phyloP scores from a whole-genome alignment of 257 asterid species.

The Leptodermis oblonga region DNA sequence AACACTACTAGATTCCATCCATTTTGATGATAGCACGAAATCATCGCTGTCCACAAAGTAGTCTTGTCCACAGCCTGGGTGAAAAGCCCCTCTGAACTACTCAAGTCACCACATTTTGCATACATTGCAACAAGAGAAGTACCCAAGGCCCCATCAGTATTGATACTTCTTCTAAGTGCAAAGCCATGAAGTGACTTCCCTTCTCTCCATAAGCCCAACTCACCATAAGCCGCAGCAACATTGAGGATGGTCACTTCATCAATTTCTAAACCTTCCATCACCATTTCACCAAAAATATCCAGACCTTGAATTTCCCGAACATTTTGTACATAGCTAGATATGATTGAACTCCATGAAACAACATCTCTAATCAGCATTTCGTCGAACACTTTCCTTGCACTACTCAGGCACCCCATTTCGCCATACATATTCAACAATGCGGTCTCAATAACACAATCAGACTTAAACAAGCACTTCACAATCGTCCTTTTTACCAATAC shows the following conservation, averaged over 20 bases:
- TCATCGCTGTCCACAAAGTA: constrained; percentile 72
- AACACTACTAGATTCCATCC: constrained; percentile 51
- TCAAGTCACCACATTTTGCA: constrained; percentile 65
- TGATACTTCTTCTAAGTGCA: constrained; percentile 37
- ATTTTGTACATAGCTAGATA: constrained; percentile 45
- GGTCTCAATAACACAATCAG: constrained; percentile 58
- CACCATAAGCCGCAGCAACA: constrained; percentile 79
- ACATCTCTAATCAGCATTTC: constrained; percentile 56
- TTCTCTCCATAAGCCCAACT: constrained; percentile 41
- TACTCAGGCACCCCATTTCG: constrained; percentile 48
- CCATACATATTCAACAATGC: constrained; percentile 75
- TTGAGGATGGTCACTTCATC: constrained; percentile 72
- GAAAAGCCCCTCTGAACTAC: constrained; percentile 50
- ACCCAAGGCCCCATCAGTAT: constrained; percentile 39
- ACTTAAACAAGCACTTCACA: constrained; percentile 59
- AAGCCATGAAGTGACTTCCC: constrained; percentile 71
- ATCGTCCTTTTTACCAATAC: constrained; percentile 50
- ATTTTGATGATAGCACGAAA: constrained; percentile 72
- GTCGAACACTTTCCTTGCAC: constrained; percentile 62
- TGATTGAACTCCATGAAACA: constrained; percentile 76
- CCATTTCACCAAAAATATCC: constrained; percentile 53
- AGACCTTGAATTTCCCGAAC: constrained; percentile 50
- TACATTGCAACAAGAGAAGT: constrained; percentile 88
- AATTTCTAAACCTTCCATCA: constrained; percentile 37
- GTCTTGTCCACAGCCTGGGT: constrained; percentile 25